Evolutionary conservation across 805 yeast genomes (phyloP), one percentile per base, ranked within the genome.

Genomic region (Starmerella roubikii): DNA sequence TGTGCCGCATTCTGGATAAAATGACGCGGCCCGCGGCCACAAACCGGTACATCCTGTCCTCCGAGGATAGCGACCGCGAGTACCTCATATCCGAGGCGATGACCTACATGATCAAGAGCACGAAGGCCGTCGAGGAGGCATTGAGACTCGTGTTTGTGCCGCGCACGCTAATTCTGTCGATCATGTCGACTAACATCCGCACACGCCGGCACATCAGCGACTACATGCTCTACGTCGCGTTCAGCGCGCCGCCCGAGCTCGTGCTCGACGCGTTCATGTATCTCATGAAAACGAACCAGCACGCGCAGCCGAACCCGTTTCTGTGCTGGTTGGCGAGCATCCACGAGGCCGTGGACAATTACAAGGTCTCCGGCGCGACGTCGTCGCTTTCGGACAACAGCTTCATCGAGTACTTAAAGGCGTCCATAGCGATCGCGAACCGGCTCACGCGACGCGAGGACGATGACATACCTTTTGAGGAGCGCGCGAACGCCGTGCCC

Each of bases 341-440:
- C 3, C 77, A 69, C 36, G 71, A 69, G 35, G 77, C 86, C 0
- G 51, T 84, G 32, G 83, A 76, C 40, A 95, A 95, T 2, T 69
- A 86, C 49, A 97, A 97, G 7, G 78, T 75, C 51, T 68, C 81
- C 69, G 94, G 95, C 10, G 82, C n/a, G n/a, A n/a, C n/a, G n/a
- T n/a, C n/a, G n/a, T n/a, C n/a, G n/a, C n/a, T n/a, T n/a, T n/a
- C n/a, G n/a, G n/a, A 22, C 24, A 22, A 7, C 10, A 7, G 10
- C 5, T 15, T 30, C 16, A 30, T 30, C 7, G 33, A 30, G 16
- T 30, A 30, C 24, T 13, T 30, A 13, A 4, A 12, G 16, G 18
- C 24, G 6, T 19, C 24, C 9, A 20, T 20, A 3, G 24, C 13
- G 22, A 23, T 30, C n/a, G 33, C 33, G 7, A 13, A 10, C 11